phyloP scores from a whole-genome alignment of 2,329 filamentous ascomycete genomes.

The Catunica adiposa region DNA sequence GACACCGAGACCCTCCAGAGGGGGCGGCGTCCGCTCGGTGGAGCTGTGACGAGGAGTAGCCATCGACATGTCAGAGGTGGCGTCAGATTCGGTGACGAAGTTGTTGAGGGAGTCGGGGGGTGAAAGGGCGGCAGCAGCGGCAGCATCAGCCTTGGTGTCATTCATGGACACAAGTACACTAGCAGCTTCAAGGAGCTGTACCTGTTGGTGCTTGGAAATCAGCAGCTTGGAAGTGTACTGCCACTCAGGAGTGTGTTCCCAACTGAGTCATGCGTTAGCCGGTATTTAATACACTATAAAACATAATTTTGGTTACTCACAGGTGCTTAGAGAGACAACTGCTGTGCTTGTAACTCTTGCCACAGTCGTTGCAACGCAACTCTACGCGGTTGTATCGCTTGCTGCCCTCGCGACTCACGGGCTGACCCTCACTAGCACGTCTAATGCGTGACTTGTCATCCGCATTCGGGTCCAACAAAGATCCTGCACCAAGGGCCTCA shows the following conservation, averaged over 20 bases:
- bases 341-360: slow-evolving; percentile 99
- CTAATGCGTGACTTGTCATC: slow-evolving; percentile 34
- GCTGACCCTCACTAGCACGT: slow-evolving; percentile 73
- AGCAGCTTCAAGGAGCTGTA: slow-evolving; percentile 89
- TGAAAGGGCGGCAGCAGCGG: slow-evolving; percentile 39
- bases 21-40: slow-evolving; percentile 67
- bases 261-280: slow-evolving; percentile 41
- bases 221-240: slow-evolving; percentile 90
- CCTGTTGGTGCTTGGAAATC: slow-evolving; percentile 98
- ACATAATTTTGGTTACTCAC: slow-evolving; percentile 45
- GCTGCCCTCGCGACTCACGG: slow-evolving; percentile 61
- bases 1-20: slow-evolving; percentile 45
- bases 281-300: background rate
- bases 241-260: slow-evolving; percentile 99
- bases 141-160: slow-evolving; percentile 26
- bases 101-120: slow-evolving; percentile 50
- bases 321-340: slow-evolving; percentile 99
- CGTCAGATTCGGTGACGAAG: slow-evolving; percentile 65
- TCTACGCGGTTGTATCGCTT: slow-evolving; percentile 72
- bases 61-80: slow-evolving; percentile 65
- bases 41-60: slow-evolving; percentile 71
- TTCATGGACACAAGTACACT: slow-evolving; percentile 94
- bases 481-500: slow-evolving; percentile 35
- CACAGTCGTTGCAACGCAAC: slow-evolving; percentile 91
- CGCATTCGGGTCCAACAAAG: slow-evolving; percentile 14